phyloP scores from a whole-genome alignment of 371 early-diverging fungal species.

The Mucor piriformis region DNA sequence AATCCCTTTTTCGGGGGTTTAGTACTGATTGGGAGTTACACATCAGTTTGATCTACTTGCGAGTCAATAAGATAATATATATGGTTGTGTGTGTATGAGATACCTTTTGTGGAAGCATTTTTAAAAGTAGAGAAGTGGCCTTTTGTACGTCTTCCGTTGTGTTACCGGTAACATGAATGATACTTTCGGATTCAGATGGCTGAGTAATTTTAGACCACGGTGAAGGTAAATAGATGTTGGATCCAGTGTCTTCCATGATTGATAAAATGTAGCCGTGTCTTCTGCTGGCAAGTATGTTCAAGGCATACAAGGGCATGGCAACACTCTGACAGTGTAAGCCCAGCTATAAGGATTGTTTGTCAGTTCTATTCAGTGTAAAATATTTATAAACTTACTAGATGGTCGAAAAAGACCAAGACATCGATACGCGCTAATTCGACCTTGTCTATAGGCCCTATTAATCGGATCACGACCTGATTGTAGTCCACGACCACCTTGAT shows the following conservation, averaged over 20 bases:
- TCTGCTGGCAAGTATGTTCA: conserved; percentile 18
- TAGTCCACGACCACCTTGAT: conserved; percentile 23
- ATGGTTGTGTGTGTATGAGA: neutral
- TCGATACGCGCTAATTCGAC: conserved; percentile 23
- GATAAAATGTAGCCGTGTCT: conserved; percentile 40
- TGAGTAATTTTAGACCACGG: conserved; percentile 17
- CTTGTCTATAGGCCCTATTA: conserved; percentile 18
- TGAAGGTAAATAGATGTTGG: conserved; percentile 68
- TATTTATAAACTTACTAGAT: conserved; percentile 8
- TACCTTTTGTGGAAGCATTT: conserved; percentile 25
- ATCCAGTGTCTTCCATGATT: conserved; percentile 68
- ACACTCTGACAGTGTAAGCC: conserved; percentile 10
- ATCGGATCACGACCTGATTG: conserved; percentile 6
- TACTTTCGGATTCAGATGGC: conserved; percentile 15
- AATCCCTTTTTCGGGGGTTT: conserved; percentile 31
- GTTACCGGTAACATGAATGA: conserved; percentile 21
- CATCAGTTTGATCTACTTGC: conserved; percentile 28
- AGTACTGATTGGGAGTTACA: conserved; percentile 31
- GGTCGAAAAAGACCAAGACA: conserved; percentile 19
- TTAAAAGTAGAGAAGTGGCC: conserved; percentile 18
- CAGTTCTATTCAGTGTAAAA: too few relatives aligned
- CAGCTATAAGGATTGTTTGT: too few relatives aligned
- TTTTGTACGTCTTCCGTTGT: conserved; percentile 21
- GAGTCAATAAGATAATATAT: neutral
- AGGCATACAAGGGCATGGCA: conserved; percentile 13